Conservation (phyloP, 2,329 filamentous ascomycete genomes). For the Didymellaceae sp. region DNA sequence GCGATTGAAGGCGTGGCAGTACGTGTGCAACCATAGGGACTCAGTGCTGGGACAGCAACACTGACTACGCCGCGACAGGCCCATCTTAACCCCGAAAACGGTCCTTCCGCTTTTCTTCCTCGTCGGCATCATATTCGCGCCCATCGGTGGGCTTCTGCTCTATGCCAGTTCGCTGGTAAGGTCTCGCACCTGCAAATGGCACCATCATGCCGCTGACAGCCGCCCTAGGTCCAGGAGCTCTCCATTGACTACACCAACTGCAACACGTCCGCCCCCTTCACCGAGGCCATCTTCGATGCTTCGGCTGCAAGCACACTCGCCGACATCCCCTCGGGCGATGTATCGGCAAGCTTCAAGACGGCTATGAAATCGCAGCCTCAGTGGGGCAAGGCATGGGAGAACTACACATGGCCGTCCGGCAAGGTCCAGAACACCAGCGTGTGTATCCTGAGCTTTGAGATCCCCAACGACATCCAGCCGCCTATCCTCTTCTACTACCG, state of each 20-base stretch:
- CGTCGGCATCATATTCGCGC: conserved; percentile 90
- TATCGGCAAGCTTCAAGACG: conserved; percentile 75
- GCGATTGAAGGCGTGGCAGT: conserved; percentile 98
- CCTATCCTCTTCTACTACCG: conserved; percentile 94
- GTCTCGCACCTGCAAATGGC: conserved; percentile 29
- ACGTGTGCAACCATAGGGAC: conserved; percentile 52
- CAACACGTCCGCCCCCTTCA: conserved; percentile 59
- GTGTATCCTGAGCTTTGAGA: conserved; percentile 79
- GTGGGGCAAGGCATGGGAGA: conserved; percentile 45
- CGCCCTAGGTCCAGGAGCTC: conserved; percentile 80
- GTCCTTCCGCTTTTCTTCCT: conserved; percentile 90
- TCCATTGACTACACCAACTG: conserved; percentile 90
- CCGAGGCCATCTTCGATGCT: conserved; percentile 24
- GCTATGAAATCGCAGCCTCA: conserved; percentile 42
- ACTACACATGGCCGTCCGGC: conserved; percentile 44
- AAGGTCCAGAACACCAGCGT: conserved; percentile 49
- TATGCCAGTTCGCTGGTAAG: conserved; percentile 81
- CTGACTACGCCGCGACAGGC: conserved; percentile 64
- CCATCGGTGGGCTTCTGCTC: conserved; percentile 84
- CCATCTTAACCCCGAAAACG: conserved; percentile 93
- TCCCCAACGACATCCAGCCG: conserved; percentile 78
- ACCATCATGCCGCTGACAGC: conserved; percentile 20
- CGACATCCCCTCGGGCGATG: conserved; percentile 63
- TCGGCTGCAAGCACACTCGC: conserved; percentile 43
- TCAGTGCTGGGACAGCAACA: conserved; percentile 5